Conservation (phyloP, 1,284 basidiomycete genomes). For the Microbotryum violaceum region DNA sequence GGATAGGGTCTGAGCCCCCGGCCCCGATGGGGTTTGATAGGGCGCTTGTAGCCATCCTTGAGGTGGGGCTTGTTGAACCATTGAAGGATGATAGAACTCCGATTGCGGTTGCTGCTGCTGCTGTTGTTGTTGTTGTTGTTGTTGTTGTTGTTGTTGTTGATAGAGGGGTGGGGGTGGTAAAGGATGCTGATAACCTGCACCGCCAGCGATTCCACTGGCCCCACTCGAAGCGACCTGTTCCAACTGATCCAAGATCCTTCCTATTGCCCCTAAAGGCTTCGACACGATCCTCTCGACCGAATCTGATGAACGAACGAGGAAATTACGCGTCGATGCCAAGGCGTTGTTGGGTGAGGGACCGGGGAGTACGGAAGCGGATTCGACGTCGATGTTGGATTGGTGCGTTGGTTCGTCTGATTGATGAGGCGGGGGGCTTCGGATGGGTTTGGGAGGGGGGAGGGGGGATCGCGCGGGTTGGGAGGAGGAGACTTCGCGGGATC, state of each 20-base stretch:
- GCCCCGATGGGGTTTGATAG: conserved; percentile 4
- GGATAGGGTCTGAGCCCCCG: conserved; percentile 9
- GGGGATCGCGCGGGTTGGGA: conserved; percentile 9
- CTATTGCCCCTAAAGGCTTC: conserved; percentile 76
- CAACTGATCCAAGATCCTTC: conserved; percentile 68
- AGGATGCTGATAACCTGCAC: not conserved
- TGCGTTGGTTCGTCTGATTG: conserved; percentile 20
- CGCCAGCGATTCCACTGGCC: not conserved
- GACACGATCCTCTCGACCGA: conserved; percentile 56
- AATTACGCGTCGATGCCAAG: conserved; percentile 62
- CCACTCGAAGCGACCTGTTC: conserved; percentile 9
- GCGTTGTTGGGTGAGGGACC: not conserved
- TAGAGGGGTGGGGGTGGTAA: not conserved
- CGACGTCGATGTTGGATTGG: conserved; percentile 47
- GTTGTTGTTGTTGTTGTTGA: not conserved
- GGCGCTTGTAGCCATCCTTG: conserved; percentile 1
- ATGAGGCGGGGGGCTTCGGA: not conserved
- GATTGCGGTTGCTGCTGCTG: not conserved
- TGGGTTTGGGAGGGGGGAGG: conserved; percentile 1
- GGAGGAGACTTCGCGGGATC: not conserved
- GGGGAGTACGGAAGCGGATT: conserved; percentile 49
- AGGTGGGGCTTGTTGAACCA: not conserved
- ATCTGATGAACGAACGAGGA: conserved; percentile 80
- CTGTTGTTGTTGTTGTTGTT: not conserved
- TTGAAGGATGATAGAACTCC: not conserved